Evolutionary conservation across 1,139 yeast genomes (phyloP).

Genomic region (Tardiomyces digboiensis): DNA sequence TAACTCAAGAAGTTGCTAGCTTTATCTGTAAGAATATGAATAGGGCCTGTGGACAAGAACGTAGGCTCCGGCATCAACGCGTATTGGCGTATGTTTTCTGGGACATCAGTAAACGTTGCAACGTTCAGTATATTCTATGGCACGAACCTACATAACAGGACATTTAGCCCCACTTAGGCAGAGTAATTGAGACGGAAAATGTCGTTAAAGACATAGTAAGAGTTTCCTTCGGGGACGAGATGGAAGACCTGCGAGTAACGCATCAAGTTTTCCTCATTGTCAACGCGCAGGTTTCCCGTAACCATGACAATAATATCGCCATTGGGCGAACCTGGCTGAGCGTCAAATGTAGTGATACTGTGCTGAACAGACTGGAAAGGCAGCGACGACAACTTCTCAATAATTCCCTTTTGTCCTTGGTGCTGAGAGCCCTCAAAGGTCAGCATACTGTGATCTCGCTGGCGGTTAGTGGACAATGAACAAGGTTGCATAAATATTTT

Average conservation of each 20-base stretch:
- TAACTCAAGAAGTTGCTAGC: too few species aligned
- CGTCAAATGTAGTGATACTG: constrained; percentile 89
- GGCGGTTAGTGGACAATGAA: constrained; percentile 7
- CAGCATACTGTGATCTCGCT: constrained; percentile 94
- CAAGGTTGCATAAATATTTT: too few species aligned
- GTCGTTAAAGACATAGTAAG: constrained; percentile 93
- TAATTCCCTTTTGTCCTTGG: constrained; percentile 89
- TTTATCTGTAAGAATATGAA: too few species aligned
- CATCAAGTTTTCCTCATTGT: constrained; percentile 92
- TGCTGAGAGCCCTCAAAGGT: constrained; percentile 92
- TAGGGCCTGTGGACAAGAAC: too few species aligned
- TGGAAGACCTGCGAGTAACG: constrained; percentile 97
- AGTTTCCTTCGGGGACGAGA: constrained; percentile 83
- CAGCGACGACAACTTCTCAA: constrained; percentile 77
- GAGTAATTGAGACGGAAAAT: constrained; percentile 55
- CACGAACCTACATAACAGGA: too few species aligned
- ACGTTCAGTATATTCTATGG: too few species aligned
- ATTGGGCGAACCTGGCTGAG: constrained; percentile 92
- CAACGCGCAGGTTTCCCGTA: constrained; percentile 89
- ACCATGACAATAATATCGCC: constrained; percentile 90
- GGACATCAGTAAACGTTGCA: too few species aligned
- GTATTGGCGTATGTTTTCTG: too few species aligned
- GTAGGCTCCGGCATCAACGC: too few species aligned
- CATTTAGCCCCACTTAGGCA: not conserved
- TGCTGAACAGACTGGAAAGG: constrained; percentile 93